phyloP scores from a whole-genome alignment of 1,139 yeast species.

The Kodamaea plutei region DNA sequence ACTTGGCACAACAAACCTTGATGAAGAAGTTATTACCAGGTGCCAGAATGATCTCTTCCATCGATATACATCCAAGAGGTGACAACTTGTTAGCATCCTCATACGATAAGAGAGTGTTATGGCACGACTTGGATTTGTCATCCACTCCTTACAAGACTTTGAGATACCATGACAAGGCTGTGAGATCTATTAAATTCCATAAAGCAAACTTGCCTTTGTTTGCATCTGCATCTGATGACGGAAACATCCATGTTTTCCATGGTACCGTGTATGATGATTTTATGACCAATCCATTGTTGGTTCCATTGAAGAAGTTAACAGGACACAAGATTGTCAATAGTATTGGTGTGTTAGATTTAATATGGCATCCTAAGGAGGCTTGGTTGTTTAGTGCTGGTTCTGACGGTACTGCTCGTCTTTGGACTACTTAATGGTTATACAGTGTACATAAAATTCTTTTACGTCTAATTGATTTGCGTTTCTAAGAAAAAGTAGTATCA shows the following conservation, averaged over 20 bases:
- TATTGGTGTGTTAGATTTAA: conserved; percentile 83
- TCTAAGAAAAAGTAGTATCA: conserved; percentile 1
- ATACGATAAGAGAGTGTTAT: conserved; percentile 88
- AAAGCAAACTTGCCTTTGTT: conserved; percentile 80
- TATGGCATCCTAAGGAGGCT: conserved; percentile 98
- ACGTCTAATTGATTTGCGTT: too few species aligned
- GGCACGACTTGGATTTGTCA: conserved; percentile 95
- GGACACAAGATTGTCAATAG: conserved; percentile 84
- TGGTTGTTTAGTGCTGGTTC: conserved; percentile 99
- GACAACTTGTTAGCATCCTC: conserved; percentile 91
- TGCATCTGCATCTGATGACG: conserved; percentile 97
- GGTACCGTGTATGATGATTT: conserved; percentile 95
- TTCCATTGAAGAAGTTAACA: conserved; percentile 88
- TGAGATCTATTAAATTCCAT: conserved; percentile 84
- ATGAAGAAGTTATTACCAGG: conserved; percentile 88
- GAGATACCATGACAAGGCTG: conserved; percentile 93
- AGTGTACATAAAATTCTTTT: conserved; percentile 2
- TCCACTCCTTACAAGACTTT: conserved; percentile 91
- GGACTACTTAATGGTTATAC: conserved; percentile 63
- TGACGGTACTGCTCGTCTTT: conserved; percentile 90
- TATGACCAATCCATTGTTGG: conserved; percentile 92
- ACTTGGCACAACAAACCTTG: conserved; percentile 78
- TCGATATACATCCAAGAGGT: conserved; percentile 95
- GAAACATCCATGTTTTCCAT: conserved; percentile 89
- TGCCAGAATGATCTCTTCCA: conserved; percentile 87